phyloP scores from a whole-genome alignment of 2,329 filamentous ascomycete species.

The Onygena corvina region DNA sequence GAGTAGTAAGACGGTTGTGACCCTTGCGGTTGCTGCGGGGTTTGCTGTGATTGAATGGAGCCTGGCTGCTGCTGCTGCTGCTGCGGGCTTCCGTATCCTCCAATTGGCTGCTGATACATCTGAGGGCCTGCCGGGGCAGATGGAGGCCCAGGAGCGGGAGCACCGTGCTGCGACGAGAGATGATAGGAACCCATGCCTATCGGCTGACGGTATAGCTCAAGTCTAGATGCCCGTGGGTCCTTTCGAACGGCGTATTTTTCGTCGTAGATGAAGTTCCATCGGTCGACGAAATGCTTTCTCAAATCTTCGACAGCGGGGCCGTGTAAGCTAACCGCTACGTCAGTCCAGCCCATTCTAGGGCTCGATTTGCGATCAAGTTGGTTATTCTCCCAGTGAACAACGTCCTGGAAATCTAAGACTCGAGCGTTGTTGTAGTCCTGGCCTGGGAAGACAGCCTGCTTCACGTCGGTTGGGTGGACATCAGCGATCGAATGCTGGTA shows the following conservation, averaged over 20 bases:
- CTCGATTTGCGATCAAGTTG: slow-evolving; percentile 83
- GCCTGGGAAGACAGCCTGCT: slow-evolving; percentile 77
- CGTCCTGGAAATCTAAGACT: slow-evolving; percentile 87
- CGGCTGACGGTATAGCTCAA: slow-evolving; percentile 26
- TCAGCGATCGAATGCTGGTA: slow-evolving; percentile 77
- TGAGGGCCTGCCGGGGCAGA: neutral
- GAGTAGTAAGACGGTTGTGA: neutral
- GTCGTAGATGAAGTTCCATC: slow-evolving; percentile 88
- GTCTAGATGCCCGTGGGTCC: slow-evolving; percentile 38
- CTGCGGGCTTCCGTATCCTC: neutral
- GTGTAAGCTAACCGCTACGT: slow-evolving; percentile 82
- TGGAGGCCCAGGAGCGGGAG: neutral
- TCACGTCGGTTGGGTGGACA: slow-evolving; percentile 58
- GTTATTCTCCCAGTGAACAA: slow-evolving; percentile 85
- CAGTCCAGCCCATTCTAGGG: slow-evolving; percentile 96
- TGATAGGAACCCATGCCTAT: slow-evolving; percentile 14
- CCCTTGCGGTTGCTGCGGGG: slow-evolving; percentile 12
- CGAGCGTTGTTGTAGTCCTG: slow-evolving; percentile 98
- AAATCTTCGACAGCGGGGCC: slow-evolving; percentile 88
- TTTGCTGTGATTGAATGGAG: neutral
- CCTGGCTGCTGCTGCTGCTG: neutral
- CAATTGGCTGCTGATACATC: neutral
- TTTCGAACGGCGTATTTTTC: slow-evolving; percentile 61
- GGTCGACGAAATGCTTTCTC: slow-evolving; percentile 83
- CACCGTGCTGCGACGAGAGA: neutral